Base-by-base conservation (phyloP, 306 rosid genomes). In the Fragaria ananassa region DNA sequence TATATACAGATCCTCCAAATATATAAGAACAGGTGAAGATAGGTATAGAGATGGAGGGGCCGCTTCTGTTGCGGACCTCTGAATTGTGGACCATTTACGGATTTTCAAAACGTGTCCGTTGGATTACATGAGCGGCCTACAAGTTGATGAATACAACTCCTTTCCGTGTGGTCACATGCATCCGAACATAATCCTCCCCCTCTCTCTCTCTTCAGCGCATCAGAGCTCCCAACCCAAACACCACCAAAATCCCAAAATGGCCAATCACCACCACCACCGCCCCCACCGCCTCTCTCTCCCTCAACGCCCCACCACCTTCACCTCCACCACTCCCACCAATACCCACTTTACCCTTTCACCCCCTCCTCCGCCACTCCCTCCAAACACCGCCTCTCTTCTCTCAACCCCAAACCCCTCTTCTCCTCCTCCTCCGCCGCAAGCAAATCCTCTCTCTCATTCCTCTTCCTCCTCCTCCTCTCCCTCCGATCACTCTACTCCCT, bases 401-500 rank as follows among this genome's bases (percentile, higher is more conserved):
- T 83, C 41, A 70, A 81, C 71, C 85, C 91, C 72, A 88, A 81
- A 75, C 60, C 92, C 7, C 70, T 78, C 57, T 50, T 29, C 68
- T 8, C 29, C 29, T 29, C 31, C 31, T 29, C 39, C 77, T 53
- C 91, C 10, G 61, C 71, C 57, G 27, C 29, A 6, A 45, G 41
- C 31, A 83, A 79, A 37, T 85, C 93, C n/a, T 86, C 94, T 74
- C 90, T n/a, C 87, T 89, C 67, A 1, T 78, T 86, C 71, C 90
- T 85, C 74, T 73, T 91, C 79, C 79, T 93, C 71, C 87, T 91
- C 6, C 93, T 93, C 45, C 67, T 90, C 82, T 90, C 96, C 35
- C 87, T 91, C 5, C 92, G 92, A 10, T 90, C 96, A 39, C 88
- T 90, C 54, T 90, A 87, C 39, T 88, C 93, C 42, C 85, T 92